These are phyloP conservation scores for Scedosporium minutisporum DNA, from an alignment of 2,329 filamentous ascomycete species.

Conservation along the genomic window DNA sequence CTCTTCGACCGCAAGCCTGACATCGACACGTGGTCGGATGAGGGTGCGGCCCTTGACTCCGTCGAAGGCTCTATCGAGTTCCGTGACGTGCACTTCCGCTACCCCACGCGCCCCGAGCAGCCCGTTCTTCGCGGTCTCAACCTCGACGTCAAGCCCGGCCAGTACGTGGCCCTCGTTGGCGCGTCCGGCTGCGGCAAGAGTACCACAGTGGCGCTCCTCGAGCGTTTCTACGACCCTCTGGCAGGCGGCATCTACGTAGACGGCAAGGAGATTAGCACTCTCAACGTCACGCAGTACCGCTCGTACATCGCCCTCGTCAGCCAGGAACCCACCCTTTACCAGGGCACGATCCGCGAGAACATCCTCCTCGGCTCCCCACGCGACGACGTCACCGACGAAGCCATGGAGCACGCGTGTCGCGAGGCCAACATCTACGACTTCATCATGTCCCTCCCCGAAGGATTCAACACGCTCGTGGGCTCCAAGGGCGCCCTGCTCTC, in stretches of 20 bases:
- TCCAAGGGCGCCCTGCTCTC: conserved; percentile 77
- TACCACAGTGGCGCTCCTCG: conserved; percentile 82
- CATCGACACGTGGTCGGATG: conserved; percentile 72
- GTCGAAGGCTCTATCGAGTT: conserved; percentile 80
- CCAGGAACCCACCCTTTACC: conserved; percentile 91
- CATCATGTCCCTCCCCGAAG: conserved; percentile 75
- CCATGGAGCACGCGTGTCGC: conserved; percentile 68
- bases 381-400: conserved; percentile 60
- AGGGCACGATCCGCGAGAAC: conserved; percentile 85
- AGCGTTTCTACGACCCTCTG: conserved; percentile 89
- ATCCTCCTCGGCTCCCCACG: conserved; percentile 67
- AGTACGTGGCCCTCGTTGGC: conserved; percentile 86
- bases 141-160: conserved; percentile 62
- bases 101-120: conserved; percentile 82
- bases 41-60: conserved; percentile 51
- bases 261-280: conserved; percentile 65
- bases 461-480: conserved; percentile 77
- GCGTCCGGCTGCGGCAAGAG: conserved; percentile 90
- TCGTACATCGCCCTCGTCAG: conserved; percentile 77
- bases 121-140: conserved; percentile 84
- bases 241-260: conserved; percentile 74
- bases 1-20: conserved; percentile 74
- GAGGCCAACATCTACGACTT: conserved; percentile 93
- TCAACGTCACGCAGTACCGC: conserved; percentile 83
- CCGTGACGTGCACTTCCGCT: conserved; percentile 85